Evolutionary conservation across 2,329 filamentous ascomycete species (phyloP), one percentile per base, ranked within the genome.

Genomic region (Arthrobotrys sinensis): DNA sequence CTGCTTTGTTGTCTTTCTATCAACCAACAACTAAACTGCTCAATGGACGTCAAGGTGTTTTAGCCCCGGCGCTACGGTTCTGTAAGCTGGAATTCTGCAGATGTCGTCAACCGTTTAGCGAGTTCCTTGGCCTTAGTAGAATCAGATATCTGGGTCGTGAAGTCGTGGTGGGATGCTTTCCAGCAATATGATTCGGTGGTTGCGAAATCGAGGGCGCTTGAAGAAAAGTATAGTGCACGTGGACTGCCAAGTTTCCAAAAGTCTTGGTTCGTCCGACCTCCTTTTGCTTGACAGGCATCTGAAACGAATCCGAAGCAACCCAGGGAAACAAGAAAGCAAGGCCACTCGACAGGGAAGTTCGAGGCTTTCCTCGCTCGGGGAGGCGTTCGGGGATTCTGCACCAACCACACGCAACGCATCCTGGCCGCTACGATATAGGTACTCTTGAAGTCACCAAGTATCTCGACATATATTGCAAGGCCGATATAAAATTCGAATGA

Each of bases 221-320:
- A 46, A 24, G 62, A 53, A 40, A 55, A 46, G 24, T 43, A 43
- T 48, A 36, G 45, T 16, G 60, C 75, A 78, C 75, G 75, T 78
- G 75, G 75, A 45, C 32, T 36, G 57, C 24, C 34, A 46, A 57
- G 45, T 55, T 63, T 52, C 52, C 43, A 53, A 43, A 60, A 60
- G 55, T 40, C 55, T 60, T 60, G 55, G 48, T 77, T 71, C 73
- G 57, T 70, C 66, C 60, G 24, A 65, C 64, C 64, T 70, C 72
- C 60, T 70, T 76, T 65, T 19, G 21, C 34, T 24, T 48, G 53
- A 50, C 63, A 55, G 40, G 28, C 66, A 53, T 46, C 34, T 78
- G 75, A 78, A 78, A 78, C 75, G 43, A 50, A 71, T 57, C 53
- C 75, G 75, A 78, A 64, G 75, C 67, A 78, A 36, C 43, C 34